Evolutionary conservation across 176 grass and related monocot species (phyloP).

Genomic region (Carex parvula): DNA sequence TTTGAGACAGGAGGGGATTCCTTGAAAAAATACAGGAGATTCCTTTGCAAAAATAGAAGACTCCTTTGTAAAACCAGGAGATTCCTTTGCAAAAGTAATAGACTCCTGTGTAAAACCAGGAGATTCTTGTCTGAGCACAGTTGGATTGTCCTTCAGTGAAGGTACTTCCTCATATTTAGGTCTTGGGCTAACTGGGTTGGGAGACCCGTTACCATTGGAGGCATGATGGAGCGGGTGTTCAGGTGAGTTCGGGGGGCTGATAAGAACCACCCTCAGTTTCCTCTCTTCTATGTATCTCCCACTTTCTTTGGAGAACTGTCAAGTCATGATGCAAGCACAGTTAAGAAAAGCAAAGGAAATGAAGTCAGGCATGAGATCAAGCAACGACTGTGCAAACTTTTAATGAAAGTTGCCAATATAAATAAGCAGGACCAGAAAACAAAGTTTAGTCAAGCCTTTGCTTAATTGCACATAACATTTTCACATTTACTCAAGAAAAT

Average conservation of each 20-base stretch:
- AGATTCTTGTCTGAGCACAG: constrained; percentile 32
- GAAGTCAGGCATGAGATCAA: not conserved
- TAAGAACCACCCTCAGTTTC: constrained; percentile 89
- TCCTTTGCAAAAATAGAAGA: constrained; percentile 30
- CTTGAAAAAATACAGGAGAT: constrained; percentile 20
- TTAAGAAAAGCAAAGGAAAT: not conserved
- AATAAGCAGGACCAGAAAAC: constrained; percentile 5
- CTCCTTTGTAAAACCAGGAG: constrained; percentile 33
- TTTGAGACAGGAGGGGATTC: constrained; percentile 38
- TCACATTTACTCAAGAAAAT: not conserved
- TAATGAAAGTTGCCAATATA: not conserved
- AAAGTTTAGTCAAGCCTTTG: not conserved
- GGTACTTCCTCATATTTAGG: constrained; percentile 21
- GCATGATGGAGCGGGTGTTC: not conserved
- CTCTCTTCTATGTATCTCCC: constrained; percentile 88
- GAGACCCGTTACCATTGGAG: not conserved
- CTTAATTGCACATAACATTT: constrained; percentile 1
- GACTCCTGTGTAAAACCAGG: constrained; percentile 32
- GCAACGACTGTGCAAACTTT: not conserved
- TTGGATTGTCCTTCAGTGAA: constrained; percentile 34
- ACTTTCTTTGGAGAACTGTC: constrained; percentile 90
- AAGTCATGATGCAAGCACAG: constrained; percentile 1
- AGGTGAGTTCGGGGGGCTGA: constrained; percentile 46
- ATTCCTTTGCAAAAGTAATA: constrained; percentile 37
- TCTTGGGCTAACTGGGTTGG: not conserved